Evolutionary conservation across 495 filamentous ascomycete species (phyloP), one percentile per base, ranked within the genome.

Genomic region (Aspergillus kassunensis): DNA sequence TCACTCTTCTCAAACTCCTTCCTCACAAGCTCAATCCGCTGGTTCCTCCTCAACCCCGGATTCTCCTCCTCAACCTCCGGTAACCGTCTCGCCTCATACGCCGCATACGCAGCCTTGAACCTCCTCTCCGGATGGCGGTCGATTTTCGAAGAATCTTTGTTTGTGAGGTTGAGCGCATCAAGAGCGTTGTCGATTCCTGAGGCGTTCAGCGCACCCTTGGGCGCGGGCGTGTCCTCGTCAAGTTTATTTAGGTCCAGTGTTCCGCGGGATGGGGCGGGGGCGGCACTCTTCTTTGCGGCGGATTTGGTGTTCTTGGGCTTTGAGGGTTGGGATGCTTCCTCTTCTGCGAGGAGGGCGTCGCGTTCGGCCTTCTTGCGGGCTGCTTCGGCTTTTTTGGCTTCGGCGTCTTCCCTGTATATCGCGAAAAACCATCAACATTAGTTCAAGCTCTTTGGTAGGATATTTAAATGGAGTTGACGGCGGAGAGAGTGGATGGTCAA

Each of bases 1-100:
- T 85, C 82, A 62, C 84, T 86, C 73, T 89, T 92, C 67, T 91
- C 82, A 65, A 96, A 98, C 72, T 97, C 95, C 75, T 92, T 91
- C 55, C 75, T 64, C 42, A 93, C 85, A 51, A 82, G 69, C 56
- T 93, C 87, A 39, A 86, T 78, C 67, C 86, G 85, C 82, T 95
- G 88, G 59, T 91, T 79, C 51, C 85, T 75, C 40, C 91, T 74
- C 62, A 97, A 67, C 2, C 88, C 91, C 49, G 84, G 80, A 30
- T 83, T 77, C 66, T 97, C 95, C 49, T 80, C 70, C 51, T 90
- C 85, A 72, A 97, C 84, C 76, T 97, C 91, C 3, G 83, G 78
- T 54, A 97, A 64, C 46, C 92, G 76, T n/a, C 87, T 71, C 55
- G 90, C 90, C 72, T 96, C 90, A 62, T 80, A 97, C 44, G 79